Conservation (phyloP, 148 eudicot genomes). For the Fagopyrum esculentum region DNA sequence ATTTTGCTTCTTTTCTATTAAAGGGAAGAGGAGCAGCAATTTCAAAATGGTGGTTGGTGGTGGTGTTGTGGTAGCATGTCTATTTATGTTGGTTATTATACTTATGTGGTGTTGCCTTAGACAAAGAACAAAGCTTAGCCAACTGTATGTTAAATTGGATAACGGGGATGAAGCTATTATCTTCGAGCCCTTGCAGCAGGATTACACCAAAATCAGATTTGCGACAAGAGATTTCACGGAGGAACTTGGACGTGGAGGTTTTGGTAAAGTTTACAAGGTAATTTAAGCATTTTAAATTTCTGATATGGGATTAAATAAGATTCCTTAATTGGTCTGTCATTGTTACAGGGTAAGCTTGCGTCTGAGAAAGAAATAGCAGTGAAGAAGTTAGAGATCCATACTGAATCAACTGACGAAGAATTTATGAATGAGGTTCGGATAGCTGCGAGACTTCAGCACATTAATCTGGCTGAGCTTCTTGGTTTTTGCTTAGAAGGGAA, state of each 20-base stretch:
- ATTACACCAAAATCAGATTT: conserved; percentile 15
- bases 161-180: not conserved
- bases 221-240: conserved; percentile 43
- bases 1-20: not conserved
- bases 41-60: not conserved
- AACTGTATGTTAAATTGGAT: not conserved
- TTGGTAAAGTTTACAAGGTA: conserved; percentile 20
- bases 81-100: not conserved
- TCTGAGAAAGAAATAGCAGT: conserved; percentile 10
- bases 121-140: not conserved
- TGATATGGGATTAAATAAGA: not conserved
- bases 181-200: not conserved
- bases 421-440: not conserved
- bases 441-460: conserved; percentile 6
- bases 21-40: not conserved
- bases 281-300: not conserved
- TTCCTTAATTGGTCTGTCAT: not conserved
- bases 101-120: not conserved
- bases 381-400: not conserved
- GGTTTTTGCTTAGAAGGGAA: not conserved
- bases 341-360: not conserved
- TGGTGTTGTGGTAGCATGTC: not conserved
- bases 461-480: not conserved
- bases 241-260: conserved; percentile 24
- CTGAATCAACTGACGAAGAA: not conserved